phyloP scores from a whole-genome alignment of 306 rosid genomes.

The Prunus kanzakura region DNA sequence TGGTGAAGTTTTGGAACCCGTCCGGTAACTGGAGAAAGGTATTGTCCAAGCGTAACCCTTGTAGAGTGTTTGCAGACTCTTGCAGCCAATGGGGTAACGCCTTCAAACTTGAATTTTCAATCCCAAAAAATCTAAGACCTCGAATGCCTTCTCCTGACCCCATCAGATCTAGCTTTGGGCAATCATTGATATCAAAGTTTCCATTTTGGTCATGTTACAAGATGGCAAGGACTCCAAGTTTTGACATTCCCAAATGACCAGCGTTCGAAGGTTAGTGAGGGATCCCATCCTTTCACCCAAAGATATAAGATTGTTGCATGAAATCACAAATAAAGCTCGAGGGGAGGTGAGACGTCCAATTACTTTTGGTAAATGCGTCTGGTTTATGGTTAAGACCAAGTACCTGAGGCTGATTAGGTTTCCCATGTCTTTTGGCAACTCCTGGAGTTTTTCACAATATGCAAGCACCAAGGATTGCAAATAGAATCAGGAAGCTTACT shows the following conservation, averaged over 20 bases:
- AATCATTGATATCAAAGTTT: neutral
- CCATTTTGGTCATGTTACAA: neutral
- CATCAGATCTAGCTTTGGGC: neutral
- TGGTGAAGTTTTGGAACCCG: too few relatives aligned
- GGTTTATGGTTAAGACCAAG: neutral
- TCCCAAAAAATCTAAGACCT: neutral
- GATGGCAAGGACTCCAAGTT: neutral
- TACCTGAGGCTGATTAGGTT: constrained; percentile 18
- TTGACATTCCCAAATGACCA: neutral
- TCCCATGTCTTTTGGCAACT: constrained; percentile 18
- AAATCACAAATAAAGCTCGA: fast-evolving
- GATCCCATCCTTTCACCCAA: neutral
- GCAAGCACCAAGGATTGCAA: neutral
- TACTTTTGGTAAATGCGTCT: neutral
- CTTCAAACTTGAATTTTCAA: neutral
- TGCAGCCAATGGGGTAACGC: too few relatives aligned
- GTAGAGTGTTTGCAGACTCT: too few relatives aligned
- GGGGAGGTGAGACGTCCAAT: neutral
- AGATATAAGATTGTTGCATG: neutral
- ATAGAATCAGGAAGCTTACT: constrained; percentile 11
- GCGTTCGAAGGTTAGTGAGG: neutral
- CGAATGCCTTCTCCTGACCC: neutral
- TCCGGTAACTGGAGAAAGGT: too few relatives aligned
- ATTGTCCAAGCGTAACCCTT: too few relatives aligned
- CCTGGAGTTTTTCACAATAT: neutral